These are phyloP conservation scores for Auxenochlorella pyrenoidosa DNA, from an alignment of 139 green algal genomes.

Conservation along the genomic window DNA sequence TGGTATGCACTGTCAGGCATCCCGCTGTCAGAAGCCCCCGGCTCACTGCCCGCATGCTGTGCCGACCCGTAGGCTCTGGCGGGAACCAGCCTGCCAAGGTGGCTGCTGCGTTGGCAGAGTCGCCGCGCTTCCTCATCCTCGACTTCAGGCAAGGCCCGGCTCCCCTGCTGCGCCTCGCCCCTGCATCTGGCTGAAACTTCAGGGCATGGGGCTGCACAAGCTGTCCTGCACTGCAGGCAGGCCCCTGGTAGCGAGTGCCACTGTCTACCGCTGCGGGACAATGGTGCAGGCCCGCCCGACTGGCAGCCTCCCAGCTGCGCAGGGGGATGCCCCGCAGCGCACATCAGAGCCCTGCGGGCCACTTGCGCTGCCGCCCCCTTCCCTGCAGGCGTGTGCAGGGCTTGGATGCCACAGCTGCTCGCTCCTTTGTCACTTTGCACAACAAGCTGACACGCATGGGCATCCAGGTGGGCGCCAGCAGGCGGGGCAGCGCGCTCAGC, in stretches of 20 bases:
- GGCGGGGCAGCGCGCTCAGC: not conserved
- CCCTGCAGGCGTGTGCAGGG: slow-evolving; percentile 68
- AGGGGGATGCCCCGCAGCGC: too few relatives aligned
- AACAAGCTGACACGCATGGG: slow-evolving; percentile 48
- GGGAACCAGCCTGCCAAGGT: not conserved
- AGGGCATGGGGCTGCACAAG: not conserved
- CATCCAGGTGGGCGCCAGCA: slow-evolving; percentile 35
- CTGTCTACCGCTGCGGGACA: too few relatives aligned
- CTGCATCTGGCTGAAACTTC: too few relatives aligned
- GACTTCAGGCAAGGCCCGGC: slow-evolving; percentile 59
- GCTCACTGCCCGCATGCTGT: too few relatives aligned
- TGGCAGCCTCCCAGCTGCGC: too few relatives aligned
- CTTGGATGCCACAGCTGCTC: slow-evolving; percentile 79
- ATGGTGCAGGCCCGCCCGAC: too few relatives aligned
- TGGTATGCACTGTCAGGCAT: too few relatives aligned
- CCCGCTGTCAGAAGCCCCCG: too few relatives aligned
- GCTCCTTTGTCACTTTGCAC: slow-evolving; percentile 72
- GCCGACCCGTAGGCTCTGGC: not conserved
- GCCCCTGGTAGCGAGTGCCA: too few relatives aligned
- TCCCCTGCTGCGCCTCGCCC: too few relatives aligned
- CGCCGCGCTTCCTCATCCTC: slow-evolving; percentile 66
- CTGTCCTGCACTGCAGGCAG: not conserved
- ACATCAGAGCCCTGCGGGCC: too few relatives aligned
- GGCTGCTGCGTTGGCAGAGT: slow-evolving; percentile 25
- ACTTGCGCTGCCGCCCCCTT: not conserved